A percentile compares a stretch with the other conserved stretches of the same genome.
phyloP scores from a whole-genome alignment of 176 grass and related monocot genomes.

The Typha latifolia region DNA sequence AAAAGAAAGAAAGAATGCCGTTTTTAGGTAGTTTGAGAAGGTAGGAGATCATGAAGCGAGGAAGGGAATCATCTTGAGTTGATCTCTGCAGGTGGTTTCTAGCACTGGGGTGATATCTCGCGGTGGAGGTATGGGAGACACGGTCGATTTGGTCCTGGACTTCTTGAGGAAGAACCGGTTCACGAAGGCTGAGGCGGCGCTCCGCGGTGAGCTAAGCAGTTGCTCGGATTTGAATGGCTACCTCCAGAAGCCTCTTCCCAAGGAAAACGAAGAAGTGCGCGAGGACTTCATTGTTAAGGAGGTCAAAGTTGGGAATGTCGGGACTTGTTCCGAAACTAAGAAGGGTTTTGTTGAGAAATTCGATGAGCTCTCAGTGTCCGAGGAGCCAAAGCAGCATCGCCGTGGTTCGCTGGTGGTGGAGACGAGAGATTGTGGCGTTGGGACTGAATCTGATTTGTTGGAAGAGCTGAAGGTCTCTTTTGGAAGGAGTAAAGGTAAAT shows the following conservation, averaged over 20 bases:
- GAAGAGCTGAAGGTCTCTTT: not conserved
- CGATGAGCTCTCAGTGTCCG: not conserved
- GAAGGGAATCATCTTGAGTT: not conserved
- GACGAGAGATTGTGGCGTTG: conserved; percentile 7
- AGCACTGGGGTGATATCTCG: not conserved
- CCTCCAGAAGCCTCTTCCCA: conserved; percentile 10
- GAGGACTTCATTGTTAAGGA: conserved; percentile 23
- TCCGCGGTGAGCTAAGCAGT: conserved; percentile 11
- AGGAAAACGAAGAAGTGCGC: conserved; percentile 1
- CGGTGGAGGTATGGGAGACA: conserved; percentile 15
- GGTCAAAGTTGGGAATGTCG: conserved; percentile 21
- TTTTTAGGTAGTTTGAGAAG: too few species aligned
- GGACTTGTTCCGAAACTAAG: conserved; percentile 11
- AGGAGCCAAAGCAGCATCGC: conserved; percentile 10
- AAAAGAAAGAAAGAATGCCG: too few species aligned
- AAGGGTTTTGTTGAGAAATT: conserved; percentile 1
- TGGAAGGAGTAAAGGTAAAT: conserved; percentile 8
- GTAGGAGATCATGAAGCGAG: not conserved
- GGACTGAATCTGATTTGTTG: not conserved
- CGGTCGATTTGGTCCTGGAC: conserved; percentile 24
- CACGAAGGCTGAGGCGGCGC: conserved; percentile 17
- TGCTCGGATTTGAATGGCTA: conserved; percentile 20
- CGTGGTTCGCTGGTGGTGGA: not conserved
- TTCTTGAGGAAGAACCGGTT: conserved; percentile 27
- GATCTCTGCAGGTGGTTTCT: not conserved